Base-by-base conservation (phyloP, 345 rosid species). In the Eucalyptus lansdowneana region DNA sequence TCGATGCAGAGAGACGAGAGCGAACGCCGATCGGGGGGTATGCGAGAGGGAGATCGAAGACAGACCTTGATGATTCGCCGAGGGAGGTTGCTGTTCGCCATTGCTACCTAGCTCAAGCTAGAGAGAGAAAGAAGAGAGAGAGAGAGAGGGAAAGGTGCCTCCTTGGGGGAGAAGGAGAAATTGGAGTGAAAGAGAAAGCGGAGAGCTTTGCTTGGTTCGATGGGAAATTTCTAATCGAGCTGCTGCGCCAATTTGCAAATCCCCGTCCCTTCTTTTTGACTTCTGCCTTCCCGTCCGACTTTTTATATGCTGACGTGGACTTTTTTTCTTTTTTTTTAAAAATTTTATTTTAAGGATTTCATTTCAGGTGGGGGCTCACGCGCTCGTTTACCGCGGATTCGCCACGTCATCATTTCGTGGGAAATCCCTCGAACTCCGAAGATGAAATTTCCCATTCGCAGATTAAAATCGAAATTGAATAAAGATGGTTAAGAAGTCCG, bases 51-150 rank as follows among this genome's bases (percentile, higher is more conserved):
- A 50, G 89, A 93, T 91, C 88, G 51, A 87, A 60, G 88, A 87
- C 72, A 83, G 86, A 98, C 99, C 99, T 98, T 98, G 92, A 98
- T 98, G 94, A 98, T 98, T 93, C 99, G 92, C 37, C 99, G 94
- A 29, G 99, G 99, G 19, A 98, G 97, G 94, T 96, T 98, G 91
- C 97, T 96, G 94, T 94, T 97, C 14, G 99, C 99, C 99, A 98
- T 95, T 90, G 90, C 80, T 31, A 45, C 86, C 91, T 89, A 92
- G 87, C 90, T 88, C 62, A 56, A 56, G 62, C 76, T 34, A 50
- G 50, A 54, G 83, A 87, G 62, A 8, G 53, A 13, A 45, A 90
- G 88, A 25, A 76, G 62, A 50, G 87, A 34, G 34, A 50, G 50
- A 85, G 87, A 49, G 19, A 50, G 87, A 31, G 34, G 40, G 50